These are phyloP conservation scores for Rhizopus microsporus DNA, from an alignment of 371 early-diverging fungal species.

Conservation along the genomic window DNA sequence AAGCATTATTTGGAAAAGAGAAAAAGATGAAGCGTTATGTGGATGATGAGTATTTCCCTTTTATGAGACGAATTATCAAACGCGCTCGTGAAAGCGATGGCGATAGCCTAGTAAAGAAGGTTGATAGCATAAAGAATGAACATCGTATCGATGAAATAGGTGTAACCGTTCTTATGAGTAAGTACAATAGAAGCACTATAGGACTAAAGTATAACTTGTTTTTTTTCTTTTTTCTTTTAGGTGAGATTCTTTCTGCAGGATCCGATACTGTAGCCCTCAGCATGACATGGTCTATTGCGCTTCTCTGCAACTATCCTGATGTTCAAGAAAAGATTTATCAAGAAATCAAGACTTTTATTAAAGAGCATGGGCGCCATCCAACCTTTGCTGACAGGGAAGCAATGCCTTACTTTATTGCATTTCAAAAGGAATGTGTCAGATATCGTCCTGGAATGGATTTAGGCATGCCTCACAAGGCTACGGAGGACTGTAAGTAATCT, in stretches of 20 bases:
- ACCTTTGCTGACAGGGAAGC: conserved; percentile 20
- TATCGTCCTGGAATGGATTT: conserved; percentile 27
- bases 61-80: not conserved
- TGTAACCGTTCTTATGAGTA: conserved; percentile 26
- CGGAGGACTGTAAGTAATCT: conserved; percentile 28
- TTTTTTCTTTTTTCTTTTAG: conserved; percentile 11
- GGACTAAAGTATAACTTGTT: not conserved
- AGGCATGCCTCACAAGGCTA: conserved; percentile 30
- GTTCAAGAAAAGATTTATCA: conserved; percentile 15
- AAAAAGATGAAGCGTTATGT: conserved; percentile 1
- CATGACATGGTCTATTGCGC: conserved; percentile 14
- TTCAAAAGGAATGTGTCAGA: conserved; percentile 34
- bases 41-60: not conserved
- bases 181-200: conserved; percentile 7
- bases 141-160: conserved; percentile 12
- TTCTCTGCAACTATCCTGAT: conserved; percentile 20
- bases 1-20: conserved; percentile 7
- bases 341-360: conserved; percentile 24
- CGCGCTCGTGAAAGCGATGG: not conserved
- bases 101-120: conserved; percentile 13
- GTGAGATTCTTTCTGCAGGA: conserved; percentile 18
- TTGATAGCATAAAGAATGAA: conserved; percentile 16
- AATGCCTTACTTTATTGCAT: conserved; percentile 25
- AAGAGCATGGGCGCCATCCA: conserved; percentile 19
- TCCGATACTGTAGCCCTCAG: conserved; percentile 9